Conservation (phyloP, 2,329 filamentous ascomycete genomes). For the Aspergillus hortae region DNA sequence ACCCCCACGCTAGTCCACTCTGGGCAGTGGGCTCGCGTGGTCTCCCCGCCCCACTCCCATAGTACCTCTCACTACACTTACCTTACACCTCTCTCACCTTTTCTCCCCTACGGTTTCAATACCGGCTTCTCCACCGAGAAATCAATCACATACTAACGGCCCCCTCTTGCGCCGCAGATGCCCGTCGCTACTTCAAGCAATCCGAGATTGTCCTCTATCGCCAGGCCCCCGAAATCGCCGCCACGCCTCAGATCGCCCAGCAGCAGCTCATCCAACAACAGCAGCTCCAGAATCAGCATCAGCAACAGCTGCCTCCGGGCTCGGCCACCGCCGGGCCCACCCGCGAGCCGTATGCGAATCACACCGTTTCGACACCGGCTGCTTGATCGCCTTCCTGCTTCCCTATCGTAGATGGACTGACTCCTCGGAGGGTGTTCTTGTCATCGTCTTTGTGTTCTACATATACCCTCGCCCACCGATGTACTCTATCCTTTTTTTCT, state of each 20-base stretch:
- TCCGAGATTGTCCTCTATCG: slow-evolving; percentile 96
- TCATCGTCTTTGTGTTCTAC: slow-evolving; percentile 8
- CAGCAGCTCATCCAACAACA: slow-evolving; percentile 41
- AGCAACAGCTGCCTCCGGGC: slow-evolving; percentile 34
- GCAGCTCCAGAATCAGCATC: slow-evolving; percentile 31
- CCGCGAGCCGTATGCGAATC: slow-evolving; percentile 19
- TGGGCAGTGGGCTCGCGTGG: slow-evolving; percentile 18
- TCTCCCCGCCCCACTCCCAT: slow-evolving; percentile 14
- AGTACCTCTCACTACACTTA: too few species aligned
- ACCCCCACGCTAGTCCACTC: slow-evolving; percentile 31
- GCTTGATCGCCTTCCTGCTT: slow-evolving; percentile 17
- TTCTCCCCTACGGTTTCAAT: slow-evolving; percentile 1
- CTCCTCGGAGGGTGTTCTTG: too few species aligned
- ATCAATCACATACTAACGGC: slow-evolving; percentile 6
- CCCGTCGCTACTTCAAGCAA: slow-evolving; percentile 97
- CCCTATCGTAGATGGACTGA: too few species aligned
- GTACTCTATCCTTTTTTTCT: slow-evolving; percentile 5
- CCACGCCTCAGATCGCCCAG: slow-evolving; percentile 38
- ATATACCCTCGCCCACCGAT: slow-evolving; percentile 13
- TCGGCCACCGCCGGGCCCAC: slow-evolving; percentile 33
- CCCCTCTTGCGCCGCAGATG: slow-evolving; percentile 56
- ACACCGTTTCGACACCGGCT: slow-evolving; percentile 21
- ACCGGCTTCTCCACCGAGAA: not conserved
- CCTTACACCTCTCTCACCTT: slow-evolving; percentile 14
- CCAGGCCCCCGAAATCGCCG: slow-evolving; percentile 55